Evolutionary conservation across 441 rosid species (phyloP).

Genomic region (Bruguiera hainesii): DNA sequence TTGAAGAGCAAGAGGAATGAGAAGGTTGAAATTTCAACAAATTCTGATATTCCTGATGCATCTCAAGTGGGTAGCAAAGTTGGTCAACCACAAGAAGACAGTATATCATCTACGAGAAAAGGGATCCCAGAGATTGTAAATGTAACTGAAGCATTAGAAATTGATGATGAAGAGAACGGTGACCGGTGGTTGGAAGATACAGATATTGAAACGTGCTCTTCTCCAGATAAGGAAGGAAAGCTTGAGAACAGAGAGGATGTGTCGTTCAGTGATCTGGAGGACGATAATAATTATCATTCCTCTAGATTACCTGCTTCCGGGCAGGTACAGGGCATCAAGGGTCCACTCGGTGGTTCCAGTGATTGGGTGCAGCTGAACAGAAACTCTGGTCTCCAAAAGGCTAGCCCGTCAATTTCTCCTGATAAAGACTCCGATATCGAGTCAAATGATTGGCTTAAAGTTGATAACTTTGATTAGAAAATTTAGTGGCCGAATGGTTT

Average conservation of each 20-base stretch:
- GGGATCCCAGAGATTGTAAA: slow-evolving; percentile 28
- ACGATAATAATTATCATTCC: slow-evolving; percentile 32
- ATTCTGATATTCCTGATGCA: slow-evolving; percentile 19
- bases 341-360: slow-evolving; percentile 45
- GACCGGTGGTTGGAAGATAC: slow-evolving; percentile 40
- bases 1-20: slow-evolving; percentile 31
- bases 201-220: slow-evolving; percentile 22
- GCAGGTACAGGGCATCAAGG: slow-evolving; percentile 17
- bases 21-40: slow-evolving; percentile 21
- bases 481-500: background rate
- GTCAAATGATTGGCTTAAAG: slow-evolving; percentile 57
- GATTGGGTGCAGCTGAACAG: slow-evolving; percentile 58
- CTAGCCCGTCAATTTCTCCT: slow-evolving; percentile 36
- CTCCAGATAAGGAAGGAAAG: slow-evolving; percentile 22
- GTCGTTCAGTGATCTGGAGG: slow-evolving; percentile 67
- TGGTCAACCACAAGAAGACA: slow-evolving; percentile 17
- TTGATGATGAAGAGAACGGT: slow-evolving; percentile 28
- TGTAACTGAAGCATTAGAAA: slow-evolving; percentile 28
- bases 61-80: slow-evolving; percentile 19
- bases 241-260: slow-evolving; percentile 41
- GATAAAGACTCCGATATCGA: slow-evolving; percentile 58
- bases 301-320: slow-evolving; percentile 27
- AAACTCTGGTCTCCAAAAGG: slow-evolving; percentile 29
- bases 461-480: slow-evolving; percentile 51
- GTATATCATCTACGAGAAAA: slow-evolving; percentile 19